Evolutionary conservation across 2,329 filamentous ascomycete species (phyloP), one percentile per base, ranked within the genome.

Genomic region (Scorias spongiosa): DNA sequence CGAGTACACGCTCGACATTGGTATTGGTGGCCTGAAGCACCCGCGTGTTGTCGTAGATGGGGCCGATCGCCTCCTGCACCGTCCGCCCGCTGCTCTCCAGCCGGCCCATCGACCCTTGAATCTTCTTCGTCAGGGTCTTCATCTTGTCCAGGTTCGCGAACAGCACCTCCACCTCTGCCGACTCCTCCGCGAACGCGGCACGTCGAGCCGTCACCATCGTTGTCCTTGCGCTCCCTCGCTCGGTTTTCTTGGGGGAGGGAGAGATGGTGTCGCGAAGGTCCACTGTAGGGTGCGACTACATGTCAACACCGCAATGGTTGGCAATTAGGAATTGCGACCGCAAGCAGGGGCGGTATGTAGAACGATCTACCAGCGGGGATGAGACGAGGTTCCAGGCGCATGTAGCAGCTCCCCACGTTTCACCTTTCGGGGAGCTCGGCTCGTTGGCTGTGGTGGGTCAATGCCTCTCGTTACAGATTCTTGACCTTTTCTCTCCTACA

Each of bases 51-150:
- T 83, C 84, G 59, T 88, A 93, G 37, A 98, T 81, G 8, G 91
- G 91, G 1, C 86, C 86, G 44, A 93, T 87, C 10, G 93, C 88
- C 58, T 94, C 85, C 56, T 86, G 81, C 15, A 96, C 87, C 47
- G 83, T 88, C 65, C 87, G 86, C 14, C 89, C 91, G 43, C 85
- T 93, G 32, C 81, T 78, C 55, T 96, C 87, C 29, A 98, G 71
- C 44, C 88, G 76, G 32, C 78, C 76, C 52, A 95, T 73, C 42
- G 85, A 93, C 26, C 84, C 81, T 63, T 93, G 84, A 44, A 98
- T 95, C 70, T 93, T 94, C 69, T 91, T 94, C 29, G 87, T 94
- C 60, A 96, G 74, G 58, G 86, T 78, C 47, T 87, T 82, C 54
- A 93, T 93, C 73, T 94, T 96, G 55, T 93, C 86, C 49, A 96